Evolutionary conservation across 2,329 filamentous ascomycete species (phyloP).

Genomic region (Juglanconis oblonga): DNA sequence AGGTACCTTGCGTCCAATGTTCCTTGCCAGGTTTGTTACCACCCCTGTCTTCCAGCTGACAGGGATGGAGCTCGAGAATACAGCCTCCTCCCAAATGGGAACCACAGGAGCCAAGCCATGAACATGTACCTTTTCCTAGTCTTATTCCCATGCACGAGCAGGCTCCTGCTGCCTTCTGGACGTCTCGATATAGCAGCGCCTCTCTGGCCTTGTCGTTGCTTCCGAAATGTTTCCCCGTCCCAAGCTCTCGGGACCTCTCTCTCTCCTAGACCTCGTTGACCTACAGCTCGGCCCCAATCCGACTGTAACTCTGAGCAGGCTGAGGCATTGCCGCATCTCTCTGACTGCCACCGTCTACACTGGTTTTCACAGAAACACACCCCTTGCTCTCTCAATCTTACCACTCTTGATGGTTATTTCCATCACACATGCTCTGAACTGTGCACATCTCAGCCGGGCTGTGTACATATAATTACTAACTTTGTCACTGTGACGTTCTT

Average conservation of each 20-base stretch:
- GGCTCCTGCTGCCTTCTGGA: slow-evolving; percentile 24
- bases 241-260: slow-evolving; percentile 34
- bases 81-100: slow-evolving; percentile 22
- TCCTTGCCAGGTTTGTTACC: slow-evolving; percentile 8
- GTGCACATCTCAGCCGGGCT: slow-evolving; percentile 38
- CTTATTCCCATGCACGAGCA: slow-evolving; percentile 13
- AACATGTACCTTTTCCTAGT: slow-evolving; percentile 15
- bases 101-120: slow-evolving; percentile 8
- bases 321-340: slow-evolving; percentile 27
- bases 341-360: slow-evolving; percentile 18
- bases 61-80: slow-evolving; percentile 22
- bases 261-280: slow-evolving; percentile 26
- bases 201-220: slow-evolving; percentile 32
- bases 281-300: slow-evolving; percentile 25
- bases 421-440: slow-evolving; percentile 31
- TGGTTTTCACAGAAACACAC: slow-evolving; percentile 19
- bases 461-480: slow-evolving; percentile 40
- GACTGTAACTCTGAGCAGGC: slow-evolving; percentile 33
- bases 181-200: slow-evolving; percentile 41
- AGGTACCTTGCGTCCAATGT: slow-evolving; percentile 24
- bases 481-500: slow-evolving; percentile 40
- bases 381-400: slow-evolving; percentile 22
- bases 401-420: slow-evolving; percentile 29
- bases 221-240: slow-evolving; percentile 33
- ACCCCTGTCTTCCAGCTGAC: slow-evolving; percentile 26